Evolutionary conservation across 1,139 yeast species (phyloP), one percentile per base, ranked within the genome.

Genomic region (Taphrina populina): DNA sequence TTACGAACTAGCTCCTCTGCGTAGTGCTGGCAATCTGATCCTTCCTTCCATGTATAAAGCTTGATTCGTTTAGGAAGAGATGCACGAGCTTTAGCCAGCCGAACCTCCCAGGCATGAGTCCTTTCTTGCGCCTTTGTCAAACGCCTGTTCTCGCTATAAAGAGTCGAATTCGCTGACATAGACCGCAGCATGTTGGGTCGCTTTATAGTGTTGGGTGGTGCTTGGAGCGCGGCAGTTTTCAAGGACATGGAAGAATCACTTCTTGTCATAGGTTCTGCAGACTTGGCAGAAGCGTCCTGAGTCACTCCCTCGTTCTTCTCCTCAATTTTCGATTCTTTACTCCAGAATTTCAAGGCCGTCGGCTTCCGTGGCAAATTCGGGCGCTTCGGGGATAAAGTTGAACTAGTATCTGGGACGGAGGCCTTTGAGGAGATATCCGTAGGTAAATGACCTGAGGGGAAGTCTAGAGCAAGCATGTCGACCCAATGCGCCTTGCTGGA

Each of bases 301-400:
- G 13, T 20, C 36, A 27, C 20, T 4, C 13, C 34, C 13, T 35
- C 29, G 5, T 24, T 21, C 17, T 23, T 29, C 10, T 23, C 39
- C 36, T 13, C 26, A 19, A 6, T 7, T 13, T 33, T 33, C 13
- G 36, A 7, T 21, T 29, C 43, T 23, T 37, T 37, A 29, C 43
- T 37, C 47, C 47, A 43, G 47, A 43, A 43, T 19, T 40, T 40
- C 11, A 49, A 23, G 5, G 54, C 36, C 4, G 46, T 39, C 3
- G 54, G 54, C 39, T 49, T 49, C 5, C 39, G 54, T 17, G 54
- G 54, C 17, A 49, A 30, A 5, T 29, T 17, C 3, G 54, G 54
- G n/a, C 36, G 23, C 2, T 10, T 23, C n/a, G 17, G 11, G n/a
- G n/a, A 10, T 8, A 10, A 8, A 2, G 29, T 11, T 19, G 32